Base-by-base conservation (phyloP, 176 grass and related monocot genomes). In the Luzula sylvatica region DNA sequence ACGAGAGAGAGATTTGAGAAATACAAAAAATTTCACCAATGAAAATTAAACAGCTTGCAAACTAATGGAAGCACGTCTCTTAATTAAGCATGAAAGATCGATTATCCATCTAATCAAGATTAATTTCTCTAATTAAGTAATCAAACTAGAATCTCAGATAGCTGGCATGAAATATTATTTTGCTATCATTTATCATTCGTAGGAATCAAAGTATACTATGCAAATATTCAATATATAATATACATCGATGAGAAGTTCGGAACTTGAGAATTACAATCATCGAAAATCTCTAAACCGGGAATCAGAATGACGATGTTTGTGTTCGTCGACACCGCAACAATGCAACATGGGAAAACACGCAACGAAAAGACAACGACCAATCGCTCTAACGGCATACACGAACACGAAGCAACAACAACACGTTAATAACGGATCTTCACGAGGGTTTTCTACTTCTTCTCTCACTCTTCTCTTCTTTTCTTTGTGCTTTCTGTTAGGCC, bases 241-340 rank as follows among this genome's bases (percentile, higher is more conserved):
- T 55, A 56, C n/a, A 58, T 18, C 55, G 42, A 38, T 38, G 42
- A 58, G 24, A 13, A 1, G 11, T 13, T 13, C 23, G 18, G 11
- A 11, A 58, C 23, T 22, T 58, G 11, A 58, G 30, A 35, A 35
- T 41, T 22, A 27, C 21, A 14, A 51, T 81, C 77, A 82, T 68
- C 46, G 59, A 68, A 71, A 75, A 77, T 86, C 53, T 13, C 72
- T 72, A 48, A 57, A 27, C 22, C 51, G 52, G 24, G 65, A 63
- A 23, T 45, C 56, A 50, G 60, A 67, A 41, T 78, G 70, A 3
- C 59, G 73, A 13, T 86, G 77, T 14, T 66, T 66, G 56, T 66
- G 70, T 23, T 79, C 81, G 13, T 81, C 78, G 18, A 94, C 58
- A 7, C 80, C 76, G 28, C 81, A 83, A 24, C 80, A 92, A 54